Evolutionary conservation across 139 green algal genomes (phyloP).

Genomic region (Volvox reticuliferus): DNA sequence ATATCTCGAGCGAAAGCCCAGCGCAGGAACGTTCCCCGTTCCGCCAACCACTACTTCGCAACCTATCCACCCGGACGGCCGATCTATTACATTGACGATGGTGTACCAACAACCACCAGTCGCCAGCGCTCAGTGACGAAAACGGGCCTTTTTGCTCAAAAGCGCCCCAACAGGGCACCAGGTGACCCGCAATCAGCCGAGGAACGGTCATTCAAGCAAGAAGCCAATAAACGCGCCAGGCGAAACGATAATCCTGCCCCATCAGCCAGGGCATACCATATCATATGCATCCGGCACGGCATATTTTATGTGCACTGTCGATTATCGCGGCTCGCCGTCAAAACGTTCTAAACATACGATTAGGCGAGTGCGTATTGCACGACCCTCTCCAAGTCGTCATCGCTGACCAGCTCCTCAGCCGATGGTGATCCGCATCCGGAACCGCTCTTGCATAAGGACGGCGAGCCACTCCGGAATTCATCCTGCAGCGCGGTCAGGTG

Average conservation of each 20-base stretch:
- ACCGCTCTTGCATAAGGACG: neutral
- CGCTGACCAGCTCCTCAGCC: neutral
- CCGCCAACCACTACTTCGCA: no score
- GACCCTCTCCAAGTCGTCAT: constrained; percentile 37
- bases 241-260: neutral
- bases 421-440: neutral
- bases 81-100: no score
- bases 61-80: no score
- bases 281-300: neutral
- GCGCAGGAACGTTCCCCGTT: no score
- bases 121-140: no score
- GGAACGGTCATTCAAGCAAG: neutral
- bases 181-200: neutral
- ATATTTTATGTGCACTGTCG: neutral
- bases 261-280: neutral
- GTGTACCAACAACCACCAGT: no score
- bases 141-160: no score
- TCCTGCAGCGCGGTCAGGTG: neutral
- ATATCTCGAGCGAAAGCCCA: no score
- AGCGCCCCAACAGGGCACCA: neutral
- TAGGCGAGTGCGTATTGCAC: constrained; percentile 34
- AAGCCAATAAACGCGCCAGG: neutral
- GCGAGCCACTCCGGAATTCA: no score
- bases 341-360: neutral
- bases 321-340: neutral